These are phyloP conservation scores for Candida sonorensis DNA, from an alignment of 805 yeast species.

Conservation along the genomic window DNA sequence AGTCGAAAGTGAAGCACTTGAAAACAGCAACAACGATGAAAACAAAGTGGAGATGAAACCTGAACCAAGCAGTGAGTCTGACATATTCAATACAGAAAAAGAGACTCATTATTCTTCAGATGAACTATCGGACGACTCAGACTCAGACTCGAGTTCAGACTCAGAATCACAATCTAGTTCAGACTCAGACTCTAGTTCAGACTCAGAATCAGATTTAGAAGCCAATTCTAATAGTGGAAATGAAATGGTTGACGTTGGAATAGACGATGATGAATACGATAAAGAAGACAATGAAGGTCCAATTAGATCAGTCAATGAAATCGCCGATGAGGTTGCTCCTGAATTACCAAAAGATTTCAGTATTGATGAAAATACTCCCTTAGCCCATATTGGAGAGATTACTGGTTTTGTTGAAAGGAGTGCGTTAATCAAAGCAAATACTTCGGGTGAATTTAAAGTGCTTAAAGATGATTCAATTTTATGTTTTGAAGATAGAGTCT, in stretches of 20 bases:
- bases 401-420: slow-evolving; percentile 65
- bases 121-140: slow-evolving; percentile 14
- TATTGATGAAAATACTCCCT: slow-evolving; percentile 53
- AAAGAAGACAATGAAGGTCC: slow-evolving; percentile 53
- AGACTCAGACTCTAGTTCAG: slow-evolving; percentile 15
- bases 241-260: slow-evolving; percentile 7
- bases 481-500: slow-evolving; percentile 63
- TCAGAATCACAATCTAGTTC: too few species aligned
- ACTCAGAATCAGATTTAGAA: slow-evolving; percentile 2
- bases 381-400: slow-evolving; percentile 67
- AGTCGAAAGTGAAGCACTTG: too few species aligned
- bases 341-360: slow-evolving; percentile 59
- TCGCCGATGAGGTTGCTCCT: slow-evolving; percentile 60
- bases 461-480: slow-evolving; percentile 75
- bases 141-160: slow-evolving; percentile 14
- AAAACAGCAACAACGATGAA: too few species aligned
- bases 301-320: slow-evolving; percentile 72
- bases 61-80: slow-evolving; percentile 4
- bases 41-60: background rate
- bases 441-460: slow-evolving; percentile 80
- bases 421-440: slow-evolving; percentile 60
- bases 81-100: slow-evolving; percentile 14
- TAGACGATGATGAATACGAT: slow-evolving; percentile 32
- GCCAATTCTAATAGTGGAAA: slow-evolving; percentile 17
- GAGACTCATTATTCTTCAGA: slow-evolving; percentile 18